A percentile compares a stretch with the other conserved stretches of the same genome.
phyloP scores from a whole-genome alignment of 169 alveolate species.

The Eimeria necatrix region DNA sequence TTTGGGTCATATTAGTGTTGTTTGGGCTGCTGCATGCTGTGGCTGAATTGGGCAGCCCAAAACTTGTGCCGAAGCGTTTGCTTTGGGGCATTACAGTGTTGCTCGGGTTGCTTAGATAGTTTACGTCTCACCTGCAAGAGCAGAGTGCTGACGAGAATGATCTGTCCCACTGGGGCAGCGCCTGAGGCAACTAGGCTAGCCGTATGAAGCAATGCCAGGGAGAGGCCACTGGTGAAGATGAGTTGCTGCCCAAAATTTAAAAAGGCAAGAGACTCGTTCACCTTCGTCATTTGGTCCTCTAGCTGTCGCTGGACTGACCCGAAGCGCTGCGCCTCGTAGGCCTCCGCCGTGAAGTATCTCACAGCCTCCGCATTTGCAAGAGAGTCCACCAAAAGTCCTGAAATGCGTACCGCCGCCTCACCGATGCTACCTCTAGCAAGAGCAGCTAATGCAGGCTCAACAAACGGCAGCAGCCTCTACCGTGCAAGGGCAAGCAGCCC shows the following conservation, averaged over 20 bases:
- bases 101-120: too few species aligned
- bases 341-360: conserved; percentile 82
- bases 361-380: conserved; percentile 86
- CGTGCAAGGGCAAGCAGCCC: too few species aligned
- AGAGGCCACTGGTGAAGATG: conserved; percentile 84
- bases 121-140: conserved; percentile 75
- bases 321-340: conserved; percentile 71
- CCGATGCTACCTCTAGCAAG: neutral
- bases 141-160: conserved; percentile 84
- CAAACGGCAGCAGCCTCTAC: too few species aligned
- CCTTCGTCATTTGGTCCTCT: conserved; percentile 79
- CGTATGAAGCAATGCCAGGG: conserved; percentile 82
- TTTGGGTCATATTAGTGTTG: too few species aligned
- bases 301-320: conserved; percentile 74
- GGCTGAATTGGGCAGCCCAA: too few species aligned
- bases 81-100: too few species aligned
- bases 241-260: conserved; percentile 87
- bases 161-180: conserved; percentile 83
- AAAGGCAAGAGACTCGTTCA: conserved; percentile 84
- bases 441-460: too few species aligned
- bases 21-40: too few species aligned
- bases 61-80: too few species aligned
- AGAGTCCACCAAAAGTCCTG: conserved; percentile 85
- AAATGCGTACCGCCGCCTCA: neutral
- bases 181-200: conserved; percentile 83